Evolutionary conservation across 805 yeast genomes (phyloP), one percentile per base, ranked within the genome.

Genomic region (Kregervanrija fluxuum): DNA sequence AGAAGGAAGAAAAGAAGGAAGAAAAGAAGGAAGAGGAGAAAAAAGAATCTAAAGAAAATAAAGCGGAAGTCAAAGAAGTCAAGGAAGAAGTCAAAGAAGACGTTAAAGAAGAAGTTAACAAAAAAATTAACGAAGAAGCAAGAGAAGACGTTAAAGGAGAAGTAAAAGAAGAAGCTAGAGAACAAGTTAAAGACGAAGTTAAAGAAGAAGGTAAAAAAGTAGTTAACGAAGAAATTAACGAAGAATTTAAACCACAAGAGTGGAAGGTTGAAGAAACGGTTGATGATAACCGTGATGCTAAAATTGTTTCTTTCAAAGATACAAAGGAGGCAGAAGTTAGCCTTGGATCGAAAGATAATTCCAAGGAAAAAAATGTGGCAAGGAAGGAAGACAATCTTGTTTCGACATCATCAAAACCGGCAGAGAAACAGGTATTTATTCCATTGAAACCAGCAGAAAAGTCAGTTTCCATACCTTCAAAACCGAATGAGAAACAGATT

Each of bases 11-110:
- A 6, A 14, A 44, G 41, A 13, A 30, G 35, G 32, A 42, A 39
- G 33, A 30, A 33, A 17, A 37, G 13, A 22, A 5, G 10, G 13
- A 38, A 11, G n/a, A 22, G 38, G 11, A 35, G 8, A 14, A 11
- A n/a, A 40, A 9, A 12, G 38, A 37, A 9, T 40, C 37, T 11
- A 41, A 31, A 4, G 43, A 41, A 11, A 33, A 35, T 28, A 39
- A 31, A 16, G 41, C 22, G 12, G 42, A 32, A 14, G 41, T 8
- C 9, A 33, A 35, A 17, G 34, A 37, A 15, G 30, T 12, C 5
- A 14, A 6, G 12, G 37, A 17, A 13, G 40, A 10, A 16, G 33
- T 9, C 5, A 17, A 12, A 11, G 31, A 14, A 40, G 13, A 33
- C 6, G 16, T 22, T 4, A 14, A n/a, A 36, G 15, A 30, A 15